Base-by-base conservation (phyloP, 805 yeast genomes). In the Wickerhamomyces queroliae region DNA sequence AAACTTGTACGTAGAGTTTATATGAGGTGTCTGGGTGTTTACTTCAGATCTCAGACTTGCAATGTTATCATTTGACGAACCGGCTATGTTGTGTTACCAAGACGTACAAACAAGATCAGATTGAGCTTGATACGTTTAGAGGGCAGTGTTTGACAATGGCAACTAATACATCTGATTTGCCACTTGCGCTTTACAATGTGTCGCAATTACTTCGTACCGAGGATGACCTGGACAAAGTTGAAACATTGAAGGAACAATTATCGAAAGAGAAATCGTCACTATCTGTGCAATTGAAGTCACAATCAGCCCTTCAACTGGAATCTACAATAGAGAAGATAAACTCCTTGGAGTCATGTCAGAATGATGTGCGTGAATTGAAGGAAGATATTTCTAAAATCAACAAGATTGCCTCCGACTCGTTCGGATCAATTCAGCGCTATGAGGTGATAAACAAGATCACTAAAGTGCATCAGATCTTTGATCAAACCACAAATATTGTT, bases 191-290 rank as follows among this genome's bases (percentile, higher is more conserved):
- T 9, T 45, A 47, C 27, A 56, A 55, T 33, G 50, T 67, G 11
- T 50, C 66, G 0, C 59, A 55, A 20, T 45, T 66, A 16, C 45
- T 67, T 8, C 61, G 59, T 40, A 62, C 63, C 32, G 72, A 68
- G 32, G 57, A 64, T 22, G 89, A 83, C 42, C 60, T 82, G 29
- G 74, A 68, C 37, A 77, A 74, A 41, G 69, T 83, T 7, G 61
- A 66, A 10, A 61, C 66, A 8, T 59, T 83, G 22, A 73, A 72
- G 40, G 76, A 71, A 38, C 83, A 78, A 42, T 61, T 83, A 35
- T 44, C 58, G 7, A 80, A 80, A 46, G 96, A 91, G 53, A 86
- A 85, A 56, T 70, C 82, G 0, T 72, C 83, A 3, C 66, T 88
- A 11, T 96, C 87, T 49, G 68, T 81, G 35, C 50, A 49, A 25